These are phyloP conservation scores for Thielaviopsis cerberus DNA, from an alignment of 2,329 filamentous ascomycete species.

Conservation along the genomic window DNA sequence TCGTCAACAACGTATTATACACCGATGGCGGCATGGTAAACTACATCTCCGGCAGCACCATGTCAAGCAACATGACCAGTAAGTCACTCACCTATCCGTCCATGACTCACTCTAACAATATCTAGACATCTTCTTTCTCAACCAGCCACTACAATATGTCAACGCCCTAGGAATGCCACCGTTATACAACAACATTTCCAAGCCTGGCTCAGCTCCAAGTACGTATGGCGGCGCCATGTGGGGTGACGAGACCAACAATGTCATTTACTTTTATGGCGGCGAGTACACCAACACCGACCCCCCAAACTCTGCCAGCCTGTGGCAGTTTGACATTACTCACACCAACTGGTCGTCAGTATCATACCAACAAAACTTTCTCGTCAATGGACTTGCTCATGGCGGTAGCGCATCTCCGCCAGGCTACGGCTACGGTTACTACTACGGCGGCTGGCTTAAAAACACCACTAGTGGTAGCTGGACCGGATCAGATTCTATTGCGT, in stretches of 20 bases:
- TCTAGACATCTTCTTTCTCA: conserved; percentile 25
- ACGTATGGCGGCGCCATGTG: conserved; percentile 31
- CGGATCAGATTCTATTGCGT: conserved; percentile 26
- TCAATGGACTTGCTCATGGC: conserved; percentile 35
- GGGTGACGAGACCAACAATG: conserved; percentile 43
- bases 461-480: conserved; percentile 32
- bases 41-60: conserved; percentile 32
- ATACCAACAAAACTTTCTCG: conserved; percentile 18
- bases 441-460: conserved; percentile 43
- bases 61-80: conserved; percentile 36
- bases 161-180: conserved; percentile 29
- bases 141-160: conserved; percentile 34
- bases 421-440: conserved; percentile 39
- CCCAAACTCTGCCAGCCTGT: conserved; percentile 27
- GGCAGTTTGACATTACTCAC: conserved; percentile 37
- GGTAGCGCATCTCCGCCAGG: conserved; percentile 36
- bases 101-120: too few species aligned
- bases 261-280: conserved; percentile 44
- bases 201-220: conserved; percentile 36
- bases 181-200: conserved; percentile 37
- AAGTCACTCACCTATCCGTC: conserved; percentile 16
- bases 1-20: conserved; percentile 40
- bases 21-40: conserved; percentile 43
- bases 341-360: conserved; percentile 35
- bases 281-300: conserved; percentile 32